Percentiles rank a stretch among this genome's conserved stretches.
Conservation (phyloP, 306 rosid species). For the Gleditsia sinensis region DNA sequence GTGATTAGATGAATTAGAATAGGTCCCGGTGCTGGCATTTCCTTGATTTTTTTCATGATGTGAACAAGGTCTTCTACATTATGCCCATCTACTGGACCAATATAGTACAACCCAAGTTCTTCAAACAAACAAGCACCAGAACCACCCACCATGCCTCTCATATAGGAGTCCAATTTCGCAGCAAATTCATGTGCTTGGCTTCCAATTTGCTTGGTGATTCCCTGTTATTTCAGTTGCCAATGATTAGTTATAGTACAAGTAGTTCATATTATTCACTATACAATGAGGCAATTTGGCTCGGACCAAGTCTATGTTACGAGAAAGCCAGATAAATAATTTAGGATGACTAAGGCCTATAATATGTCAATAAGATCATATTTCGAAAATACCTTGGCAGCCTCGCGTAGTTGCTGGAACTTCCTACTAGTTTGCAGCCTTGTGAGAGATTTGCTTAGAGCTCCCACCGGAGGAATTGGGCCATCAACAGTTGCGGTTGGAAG, state of each 20-base stretch:
- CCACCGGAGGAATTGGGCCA: conserved; percentile 64
- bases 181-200: conserved; percentile 50
- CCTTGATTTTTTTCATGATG: conserved; percentile 49
- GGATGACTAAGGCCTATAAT: no score
- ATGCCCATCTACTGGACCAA: conserved; percentile 77
- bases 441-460: conserved; percentile 67
- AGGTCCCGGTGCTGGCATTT: conserved; percentile 48
- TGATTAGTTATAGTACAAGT: background rate
- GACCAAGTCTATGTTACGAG: no score
- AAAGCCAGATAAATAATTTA: no score
- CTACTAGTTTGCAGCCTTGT: conserved; percentile 45
- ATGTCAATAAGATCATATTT: no score
- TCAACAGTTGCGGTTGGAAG: conserved; percentile 70
- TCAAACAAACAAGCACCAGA: conserved; percentile 59
- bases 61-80: conserved; percentile 55
- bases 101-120: conserved; percentile 65
- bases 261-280: no score
- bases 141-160: conserved; percentile 49
- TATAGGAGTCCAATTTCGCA: conserved; percentile 50
- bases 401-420: conserved; percentile 47
- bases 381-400: conserved; percentile 56
- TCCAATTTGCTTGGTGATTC: conserved; percentile 52
- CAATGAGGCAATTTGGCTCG: no score
- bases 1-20: conserved; percentile 54
- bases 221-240: conserved; percentile 34